Conservation (phyloP, 2,329 filamentous ascomycete species). For the Diaporthe australafricana region DNA sequence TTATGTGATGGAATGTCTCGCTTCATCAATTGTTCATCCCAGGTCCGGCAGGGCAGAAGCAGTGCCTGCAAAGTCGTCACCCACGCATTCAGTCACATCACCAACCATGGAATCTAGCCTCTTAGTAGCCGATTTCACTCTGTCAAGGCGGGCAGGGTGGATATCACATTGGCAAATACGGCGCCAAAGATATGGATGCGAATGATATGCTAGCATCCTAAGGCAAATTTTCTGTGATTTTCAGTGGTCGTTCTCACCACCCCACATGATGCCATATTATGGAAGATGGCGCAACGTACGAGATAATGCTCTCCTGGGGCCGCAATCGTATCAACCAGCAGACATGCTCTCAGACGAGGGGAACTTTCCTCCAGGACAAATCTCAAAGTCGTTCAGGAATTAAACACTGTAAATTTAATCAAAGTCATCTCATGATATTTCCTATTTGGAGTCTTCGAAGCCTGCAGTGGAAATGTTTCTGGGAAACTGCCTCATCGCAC, state of each 20-base stretch:
- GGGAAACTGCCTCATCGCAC: no score
- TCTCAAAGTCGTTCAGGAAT: no score
- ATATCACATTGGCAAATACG: background rate
- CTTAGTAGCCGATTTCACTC: background rate
- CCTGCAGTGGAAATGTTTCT: no score
- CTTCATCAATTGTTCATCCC: background rate
- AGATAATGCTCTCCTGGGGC: background rate
- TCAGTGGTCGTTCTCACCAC: background rate
- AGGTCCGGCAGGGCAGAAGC: background rate
- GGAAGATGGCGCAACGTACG: background rate
- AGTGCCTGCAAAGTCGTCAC: background rate
- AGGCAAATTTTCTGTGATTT: background rate
- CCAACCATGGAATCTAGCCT: background rate
- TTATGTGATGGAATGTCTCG: background rate
- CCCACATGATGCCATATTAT: constrained; percentile 1
- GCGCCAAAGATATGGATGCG: background rate
- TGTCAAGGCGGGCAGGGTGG: background rate
- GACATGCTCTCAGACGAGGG: no score
- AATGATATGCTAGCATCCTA: background rate
- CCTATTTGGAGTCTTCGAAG: no score
- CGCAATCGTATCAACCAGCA: background rate
- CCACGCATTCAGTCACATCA: constrained; percentile 6
- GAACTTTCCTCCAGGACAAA: no score
- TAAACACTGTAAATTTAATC: no score
- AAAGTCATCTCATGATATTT: no score